Evolutionary conservation across 1,284 basidiomycete species (phyloP).

Genomic region (Rhizoctonia solani): DNA sequence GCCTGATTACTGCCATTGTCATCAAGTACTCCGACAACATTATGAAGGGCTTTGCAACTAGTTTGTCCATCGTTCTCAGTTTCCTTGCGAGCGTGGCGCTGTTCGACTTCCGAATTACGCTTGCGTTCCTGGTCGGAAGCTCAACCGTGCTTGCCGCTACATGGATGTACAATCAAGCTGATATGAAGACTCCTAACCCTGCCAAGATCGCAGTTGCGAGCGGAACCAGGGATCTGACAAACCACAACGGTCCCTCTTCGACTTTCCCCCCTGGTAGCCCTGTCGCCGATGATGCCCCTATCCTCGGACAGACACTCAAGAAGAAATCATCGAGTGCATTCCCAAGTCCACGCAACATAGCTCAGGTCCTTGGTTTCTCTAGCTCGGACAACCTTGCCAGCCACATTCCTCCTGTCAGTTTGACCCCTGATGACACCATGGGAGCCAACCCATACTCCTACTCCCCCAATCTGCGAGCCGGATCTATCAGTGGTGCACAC

Average conservation of each 20-base stretch:
- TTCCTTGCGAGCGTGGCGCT: constrained; percentile 87
- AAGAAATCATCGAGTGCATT: constrained; percentile 33
- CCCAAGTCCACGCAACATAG: constrained; percentile 37
- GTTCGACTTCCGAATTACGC: constrained; percentile 85
- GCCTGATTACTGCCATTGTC: constrained; percentile 85
- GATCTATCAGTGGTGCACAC: constrained; percentile 14
- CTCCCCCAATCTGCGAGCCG: constrained; percentile 18
- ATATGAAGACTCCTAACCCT: constrained; percentile 34
- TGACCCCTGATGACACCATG: constrained; percentile 10
- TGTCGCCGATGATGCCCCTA: constrained; percentile 36
- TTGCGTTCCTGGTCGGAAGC: constrained; percentile 82
- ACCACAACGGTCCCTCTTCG: constrained; percentile 31
- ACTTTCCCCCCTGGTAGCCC: constrained; percentile 36
- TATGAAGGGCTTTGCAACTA: constrained; percentile 92
- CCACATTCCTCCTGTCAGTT: background rate
- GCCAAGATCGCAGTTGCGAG: constrained; percentile 34
- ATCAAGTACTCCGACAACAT: constrained; percentile 90
- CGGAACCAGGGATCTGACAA: constrained; percentile 14
- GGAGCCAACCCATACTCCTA: constrained; percentile 29
- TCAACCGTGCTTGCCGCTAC: constrained; percentile 83
- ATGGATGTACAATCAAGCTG: constrained; percentile 82
- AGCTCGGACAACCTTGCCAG: constrained; percentile 10
- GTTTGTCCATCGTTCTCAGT: constrained; percentile 88
- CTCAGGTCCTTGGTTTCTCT: constrained; percentile 30
- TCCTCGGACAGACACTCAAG: constrained; percentile 36